These are phyloP conservation scores for Alternaria longipes DNA, from an alignment of 2,329 filamentous ascomycete species.

Conservation along the genomic window DNA sequence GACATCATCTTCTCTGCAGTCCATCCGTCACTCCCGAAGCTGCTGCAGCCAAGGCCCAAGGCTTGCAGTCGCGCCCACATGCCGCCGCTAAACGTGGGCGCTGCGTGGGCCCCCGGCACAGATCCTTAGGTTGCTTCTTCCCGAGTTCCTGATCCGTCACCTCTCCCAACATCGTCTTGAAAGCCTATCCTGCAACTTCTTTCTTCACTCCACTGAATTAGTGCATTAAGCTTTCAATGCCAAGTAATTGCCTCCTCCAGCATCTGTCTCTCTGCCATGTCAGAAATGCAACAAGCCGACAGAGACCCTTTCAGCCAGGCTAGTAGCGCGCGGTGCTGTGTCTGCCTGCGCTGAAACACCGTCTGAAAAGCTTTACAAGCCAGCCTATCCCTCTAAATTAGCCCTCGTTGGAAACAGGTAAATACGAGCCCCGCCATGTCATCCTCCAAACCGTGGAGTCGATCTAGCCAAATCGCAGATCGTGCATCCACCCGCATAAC, in stretches of 20 bases:
- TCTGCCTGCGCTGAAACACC: constrained; percentile 76
- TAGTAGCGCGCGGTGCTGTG: constrained; percentile 70
- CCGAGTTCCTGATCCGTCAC: constrained; percentile 3
- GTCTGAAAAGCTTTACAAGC: constrained; percentile 74
- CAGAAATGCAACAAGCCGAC: constrained; percentile 36
- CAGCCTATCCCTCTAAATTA: constrained; percentile 60
- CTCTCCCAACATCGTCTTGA: constrained; percentile 3
- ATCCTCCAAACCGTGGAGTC: constrained; percentile 25
- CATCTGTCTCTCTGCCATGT: constrained; percentile 41
- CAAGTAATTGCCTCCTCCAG: constrained; percentile 36
- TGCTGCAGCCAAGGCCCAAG: constrained; percentile 22
- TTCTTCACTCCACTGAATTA: not conserved
- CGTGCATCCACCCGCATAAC: constrained; percentile 21
- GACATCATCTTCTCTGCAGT: constrained; percentile 18
- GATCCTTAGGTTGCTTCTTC: constrained; percentile 20
- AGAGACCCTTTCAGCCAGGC: constrained; percentile 67
- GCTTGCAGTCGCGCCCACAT: constrained; percentile 22
- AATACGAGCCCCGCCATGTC: constrained; percentile 31
- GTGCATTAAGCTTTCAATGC: constrained; percentile 14
- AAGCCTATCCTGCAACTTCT: not conserved
- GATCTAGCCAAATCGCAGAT: constrained; percentile 20
- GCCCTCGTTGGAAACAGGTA: constrained; percentile 17
- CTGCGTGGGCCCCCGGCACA: constrained; percentile 14
- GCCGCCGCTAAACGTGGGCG: constrained; percentile 24
- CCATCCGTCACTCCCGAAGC: constrained; percentile 17